These are phyloP conservation scores for Margaritispora aquatica DNA, from an alignment of 495 filamentous ascomycete species.

Conservation along the genomic window DNA sequence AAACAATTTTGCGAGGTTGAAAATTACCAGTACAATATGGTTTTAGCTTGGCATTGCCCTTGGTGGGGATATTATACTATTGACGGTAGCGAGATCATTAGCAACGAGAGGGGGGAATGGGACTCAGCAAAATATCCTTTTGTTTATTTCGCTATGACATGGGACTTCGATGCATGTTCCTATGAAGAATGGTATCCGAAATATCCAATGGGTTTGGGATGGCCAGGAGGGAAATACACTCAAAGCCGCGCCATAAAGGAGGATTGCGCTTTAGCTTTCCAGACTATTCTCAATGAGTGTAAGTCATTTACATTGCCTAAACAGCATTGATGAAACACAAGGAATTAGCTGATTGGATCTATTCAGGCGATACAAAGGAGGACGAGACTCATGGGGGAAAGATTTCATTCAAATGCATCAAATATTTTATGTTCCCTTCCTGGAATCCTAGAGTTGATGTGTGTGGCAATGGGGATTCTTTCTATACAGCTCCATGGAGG, in stretches of 20 bases:
- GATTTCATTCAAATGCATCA: neutral
- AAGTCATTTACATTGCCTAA: neutral
- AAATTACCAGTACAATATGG: too few species aligned
- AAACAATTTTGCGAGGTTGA: neutral
- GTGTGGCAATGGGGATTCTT: neutral
- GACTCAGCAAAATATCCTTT: neutral
- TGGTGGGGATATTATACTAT: neutral
- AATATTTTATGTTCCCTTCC: neutral
- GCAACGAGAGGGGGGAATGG: neutral
- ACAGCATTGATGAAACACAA: too few species aligned
- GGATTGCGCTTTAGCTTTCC: neutral
- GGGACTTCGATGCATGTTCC: neutral
- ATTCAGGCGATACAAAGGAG: neutral
- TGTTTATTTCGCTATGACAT: neutral
- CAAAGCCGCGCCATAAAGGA: too few species aligned
- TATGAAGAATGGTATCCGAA: too few species aligned
- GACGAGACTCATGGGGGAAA: neutral
- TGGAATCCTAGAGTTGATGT: neutral
- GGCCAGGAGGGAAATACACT: neutral
- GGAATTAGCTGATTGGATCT: neutral
- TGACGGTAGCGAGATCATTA: neutral
- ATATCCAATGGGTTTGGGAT: neutral
- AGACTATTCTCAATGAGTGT: neutral
- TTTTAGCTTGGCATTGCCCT: neutral
- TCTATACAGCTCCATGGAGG: neutral